Evolutionary conservation across 345 rosid species (phyloP).

Genomic region (Arabidopsis arenosa): DNA sequence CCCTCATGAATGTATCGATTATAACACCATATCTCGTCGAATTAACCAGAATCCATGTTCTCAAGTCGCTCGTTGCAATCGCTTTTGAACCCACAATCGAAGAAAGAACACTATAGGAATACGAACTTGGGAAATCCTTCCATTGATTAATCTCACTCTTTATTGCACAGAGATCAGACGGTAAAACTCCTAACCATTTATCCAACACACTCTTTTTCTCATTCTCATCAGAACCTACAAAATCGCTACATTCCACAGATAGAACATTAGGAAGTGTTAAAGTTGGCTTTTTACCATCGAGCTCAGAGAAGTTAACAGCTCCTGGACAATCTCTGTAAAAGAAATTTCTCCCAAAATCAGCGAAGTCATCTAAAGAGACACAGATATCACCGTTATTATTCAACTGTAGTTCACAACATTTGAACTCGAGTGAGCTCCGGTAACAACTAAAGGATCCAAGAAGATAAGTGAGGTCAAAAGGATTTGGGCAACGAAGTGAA

Average conservation of each 20-base stretch:
- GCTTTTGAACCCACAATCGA: constrained; percentile 47
- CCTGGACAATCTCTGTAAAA: constrained; percentile 75
- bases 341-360: constrained; percentile 52
- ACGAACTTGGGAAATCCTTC: constrained; percentile 62
- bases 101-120: constrained; percentile 57
- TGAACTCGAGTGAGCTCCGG: constrained; percentile 52
- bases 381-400: constrained; percentile 47
- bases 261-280: constrained; percentile 65
- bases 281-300: constrained; percentile 42
- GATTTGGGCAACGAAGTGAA: constrained; percentile 68
- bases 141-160: constrained; percentile 67
- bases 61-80: constrained; percentile 47
- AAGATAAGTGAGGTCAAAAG: constrained; percentile 51
- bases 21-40: constrained; percentile 69
- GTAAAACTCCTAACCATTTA: constrained; percentile 49
- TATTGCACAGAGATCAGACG: constrained; percentile 63
- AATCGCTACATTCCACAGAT: constrained; percentile 60
- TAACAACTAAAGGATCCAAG: constrained; percentile 53
- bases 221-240: constrained; percentile 40
- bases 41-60: constrained; percentile 63
- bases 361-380: constrained; percentile 61
- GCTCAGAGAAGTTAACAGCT: constrained; percentile 54
- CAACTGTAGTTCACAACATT: constrained; percentile 29
- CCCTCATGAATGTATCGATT: constrained; percentile 70
- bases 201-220: constrained; percentile 31